phyloP scores from a whole-genome alignment of 225 moss, liverwort and hornwort species.

The Rhytidiadelphus loreus region DNA sequence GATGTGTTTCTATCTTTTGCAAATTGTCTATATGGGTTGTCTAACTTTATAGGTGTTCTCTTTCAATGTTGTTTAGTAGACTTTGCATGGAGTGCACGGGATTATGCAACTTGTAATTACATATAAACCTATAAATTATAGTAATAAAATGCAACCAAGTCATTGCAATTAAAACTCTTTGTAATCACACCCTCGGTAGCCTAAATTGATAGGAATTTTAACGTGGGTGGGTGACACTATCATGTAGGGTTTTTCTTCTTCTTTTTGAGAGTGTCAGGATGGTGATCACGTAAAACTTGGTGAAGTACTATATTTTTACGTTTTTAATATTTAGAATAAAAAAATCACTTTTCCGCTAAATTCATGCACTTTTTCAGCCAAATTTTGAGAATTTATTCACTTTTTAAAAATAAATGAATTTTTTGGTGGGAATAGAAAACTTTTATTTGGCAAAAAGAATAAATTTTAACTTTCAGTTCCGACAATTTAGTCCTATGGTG shows the following conservation, averaged over 20 bases:
- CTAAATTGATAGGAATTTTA: too few species aligned
- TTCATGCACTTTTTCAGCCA: not conserved
- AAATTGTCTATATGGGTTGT: too few species aligned
- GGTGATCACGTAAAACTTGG: accelerated
- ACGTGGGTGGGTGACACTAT: not conserved
- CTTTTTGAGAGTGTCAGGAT: accelerated
- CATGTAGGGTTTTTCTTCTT: too few species aligned
- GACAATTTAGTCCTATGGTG: not conserved
- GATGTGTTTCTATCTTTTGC: too few species aligned
- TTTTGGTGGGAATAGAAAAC: accelerated
- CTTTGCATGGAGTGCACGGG: accelerated
- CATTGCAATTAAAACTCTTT: too few species aligned
- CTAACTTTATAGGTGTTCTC: too few species aligned
- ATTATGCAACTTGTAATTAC: too few species aligned
- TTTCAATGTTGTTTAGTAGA: too few species aligned
- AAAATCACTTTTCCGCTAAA: not conserved
- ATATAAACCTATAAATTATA: too few species aligned
- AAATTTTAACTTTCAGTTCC: not conserved
- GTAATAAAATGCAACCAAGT: too few species aligned
- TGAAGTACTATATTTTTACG: not conserved
- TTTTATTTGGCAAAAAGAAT: not conserved
- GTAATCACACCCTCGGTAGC: too few species aligned
- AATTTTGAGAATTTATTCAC: not conserved
- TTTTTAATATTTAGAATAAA: not conserved
- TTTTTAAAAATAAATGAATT: not conserved